Conservation (phyloP, 2,329 filamentous ascomycete species). For the Domatiomyces globalis region DNA sequence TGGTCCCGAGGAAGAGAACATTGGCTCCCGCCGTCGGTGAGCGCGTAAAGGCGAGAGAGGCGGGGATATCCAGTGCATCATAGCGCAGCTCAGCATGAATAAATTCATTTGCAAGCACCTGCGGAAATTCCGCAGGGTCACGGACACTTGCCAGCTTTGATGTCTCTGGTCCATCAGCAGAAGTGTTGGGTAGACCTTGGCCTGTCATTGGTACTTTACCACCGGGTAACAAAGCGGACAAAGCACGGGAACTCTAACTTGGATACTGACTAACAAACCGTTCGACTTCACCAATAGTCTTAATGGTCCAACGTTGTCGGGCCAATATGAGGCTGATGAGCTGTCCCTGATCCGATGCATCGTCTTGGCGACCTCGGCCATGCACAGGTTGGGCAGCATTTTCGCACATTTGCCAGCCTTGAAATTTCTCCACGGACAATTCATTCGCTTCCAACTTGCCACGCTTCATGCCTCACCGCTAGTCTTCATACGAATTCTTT, state of each 20-base stretch:
- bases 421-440: not conserved
- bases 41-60: slow-evolving; percentile 24
- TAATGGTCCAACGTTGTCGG: too few relatives aligned
- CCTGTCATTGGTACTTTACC: too few relatives aligned
- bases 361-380: slow-evolving; percentile 1
- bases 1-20: slow-evolving; percentile 33
- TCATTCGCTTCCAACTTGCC: not conserved
- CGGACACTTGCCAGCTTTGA: not conserved
- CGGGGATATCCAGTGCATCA: slow-evolving; percentile 24
- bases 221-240: too few relatives aligned
- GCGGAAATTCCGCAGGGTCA: slow-evolving; percentile 29
- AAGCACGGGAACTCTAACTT: too few relatives aligned
- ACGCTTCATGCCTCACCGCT: not conserved
- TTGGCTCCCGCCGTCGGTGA: slow-evolving; percentile 33
- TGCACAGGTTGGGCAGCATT: slow-evolving; percentile 1
- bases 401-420: not conserved
- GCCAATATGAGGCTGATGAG: too few relatives aligned
- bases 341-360: not conserved
- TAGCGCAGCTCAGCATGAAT: slow-evolving; percentile 32
- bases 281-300: too few relatives aligned
- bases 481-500: not conserved
- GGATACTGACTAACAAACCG: too few relatives aligned
- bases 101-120: slow-evolving; percentile 23
- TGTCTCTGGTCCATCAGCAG: not conserved
- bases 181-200: too few relatives aligned